A percentile compares a stretch with the other conserved stretches of the same genome.
Evolutionary conservation across 176 grass and related monocot genomes (phyloP).

Genomic region (Musa troglodytarum): DNA sequence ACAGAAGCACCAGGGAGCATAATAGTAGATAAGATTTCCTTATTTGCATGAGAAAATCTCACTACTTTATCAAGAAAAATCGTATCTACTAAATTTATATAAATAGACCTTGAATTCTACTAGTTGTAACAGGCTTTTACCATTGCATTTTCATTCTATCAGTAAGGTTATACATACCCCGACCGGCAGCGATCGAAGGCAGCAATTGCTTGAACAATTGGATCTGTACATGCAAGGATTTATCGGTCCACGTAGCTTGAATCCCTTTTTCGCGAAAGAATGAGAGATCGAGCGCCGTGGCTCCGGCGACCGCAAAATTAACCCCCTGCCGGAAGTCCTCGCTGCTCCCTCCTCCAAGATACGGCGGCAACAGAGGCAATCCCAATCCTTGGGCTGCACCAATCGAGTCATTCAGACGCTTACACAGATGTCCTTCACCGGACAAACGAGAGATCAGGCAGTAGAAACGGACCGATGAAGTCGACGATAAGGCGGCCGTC

Average conservation of each 20-base stretch:
- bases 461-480: slow-evolving; percentile 55
- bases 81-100: no score
- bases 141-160: no score
- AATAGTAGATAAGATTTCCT: no score
- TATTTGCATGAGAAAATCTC: no score
- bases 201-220: slow-evolving; percentile 83
- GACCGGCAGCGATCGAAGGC: slow-evolving; percentile 13
- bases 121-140: no score
- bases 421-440: background rate
- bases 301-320: slow-evolving; percentile 82
- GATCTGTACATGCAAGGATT: slow-evolving; percentile 64
- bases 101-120: no score
- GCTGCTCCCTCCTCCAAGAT: slow-evolving; percentile 32
- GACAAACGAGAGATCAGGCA: background rate
- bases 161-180: background rate
- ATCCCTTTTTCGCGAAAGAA: slow-evolving; percentile 62
- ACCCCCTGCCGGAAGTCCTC: slow-evolving; percentile 57
- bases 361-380: slow-evolving; percentile 55
- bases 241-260: slow-evolving; percentile 54
- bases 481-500: slow-evolving; percentile 85
- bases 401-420: slow-evolving; percentile 16
- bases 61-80: no score
- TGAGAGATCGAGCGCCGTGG: slow-evolving; percentile 49
- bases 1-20: no score
- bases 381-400: slow-evolving; percentile 65